Evolutionary conservation across 192 early-diverging fungal genomes (phyloP), one percentile per base, ranked within the genome.

Genomic region (Linderina pennispora): DNA sequence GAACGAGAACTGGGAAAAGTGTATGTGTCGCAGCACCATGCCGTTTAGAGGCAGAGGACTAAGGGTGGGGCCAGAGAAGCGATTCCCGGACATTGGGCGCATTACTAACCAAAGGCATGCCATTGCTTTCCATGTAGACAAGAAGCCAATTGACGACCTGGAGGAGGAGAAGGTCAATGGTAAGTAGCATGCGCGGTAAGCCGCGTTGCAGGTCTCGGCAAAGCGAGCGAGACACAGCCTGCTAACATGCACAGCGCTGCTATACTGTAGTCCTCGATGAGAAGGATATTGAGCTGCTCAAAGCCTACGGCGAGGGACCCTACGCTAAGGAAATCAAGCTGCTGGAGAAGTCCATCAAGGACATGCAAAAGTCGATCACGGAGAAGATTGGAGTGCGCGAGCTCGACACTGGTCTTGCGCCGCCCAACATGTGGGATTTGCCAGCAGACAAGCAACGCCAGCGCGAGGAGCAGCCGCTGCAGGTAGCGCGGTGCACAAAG

Each of bases 361-460:
- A 98, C 40, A 80, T 85, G 19, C 97, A 99, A 74, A 98, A 98
- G 79, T 78, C 90, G 20, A 94, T 99, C 53, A 98, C 94, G 67
- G 94, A 99, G 63, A 93, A 92, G 80, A 96, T 99, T 82, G 97
- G 95, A 38, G 91, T 99, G 34, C 96, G 96, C 77, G 95, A 98
- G 78, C 85, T 89, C 16, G 95, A 99, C 66, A 98, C 97, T 41
- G 97, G 97, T 36, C 78, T 99, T 23, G 94, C 97, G 4, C 89
- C 90, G 42, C 97, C 97, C 37, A 97, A 92, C 55, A 70, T 97
- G 56, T 99, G 97, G 97, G 97, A 99, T 68, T 86, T 99, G 43
- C 97, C 94, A 37, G 91, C 94, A 8, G 97, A 99, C 74, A 97
- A 96, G 78, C 93, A 97, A 64, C 77, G 94, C 26, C 93, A 94